phyloP scores from a whole-genome alignment of 805 yeast genomes.

The Pichia eremophila region DNA sequence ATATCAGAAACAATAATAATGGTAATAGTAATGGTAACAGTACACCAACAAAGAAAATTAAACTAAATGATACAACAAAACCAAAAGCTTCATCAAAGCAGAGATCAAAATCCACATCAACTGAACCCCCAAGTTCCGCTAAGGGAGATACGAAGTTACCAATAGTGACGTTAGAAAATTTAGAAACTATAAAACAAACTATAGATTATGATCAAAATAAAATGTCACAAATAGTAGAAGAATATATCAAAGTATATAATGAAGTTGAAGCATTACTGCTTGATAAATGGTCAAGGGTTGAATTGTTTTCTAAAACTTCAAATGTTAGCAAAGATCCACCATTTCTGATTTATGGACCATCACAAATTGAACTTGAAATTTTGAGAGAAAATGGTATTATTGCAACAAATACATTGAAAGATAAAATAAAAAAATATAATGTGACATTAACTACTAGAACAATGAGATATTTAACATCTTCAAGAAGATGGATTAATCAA shows the following conservation, averaged over 20 bases:
- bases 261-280: conserved; percentile 4
- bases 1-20: not conserved
- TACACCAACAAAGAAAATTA: not conserved
- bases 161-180: conserved; percentile 2
- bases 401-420: conserved; percentile 20
- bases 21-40: not conserved
- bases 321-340: conserved; percentile 13
- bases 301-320: conserved; percentile 1
- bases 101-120: not conserved
- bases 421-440: conserved; percentile 16
- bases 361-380: conserved; percentile 24
- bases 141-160: not conserved
- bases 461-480: conserved; percentile 24
- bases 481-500: conserved; percentile 26
- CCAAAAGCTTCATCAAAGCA: not conserved
- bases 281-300: conserved; percentile 7
- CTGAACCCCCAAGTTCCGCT: not conserved
- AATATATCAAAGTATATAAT: conserved; percentile 1
- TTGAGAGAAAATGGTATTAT: conserved; percentile 19
- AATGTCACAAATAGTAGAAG: not conserved
- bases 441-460: conserved; percentile 21
- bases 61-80: not conserved
- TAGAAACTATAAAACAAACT: not conserved
- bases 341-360: conserved; percentile 26
- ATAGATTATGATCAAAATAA: conserved; percentile 1